Conservation (phyloP, 2,329 filamentous ascomycete species). For the Exserohilum turcica region DNA sequence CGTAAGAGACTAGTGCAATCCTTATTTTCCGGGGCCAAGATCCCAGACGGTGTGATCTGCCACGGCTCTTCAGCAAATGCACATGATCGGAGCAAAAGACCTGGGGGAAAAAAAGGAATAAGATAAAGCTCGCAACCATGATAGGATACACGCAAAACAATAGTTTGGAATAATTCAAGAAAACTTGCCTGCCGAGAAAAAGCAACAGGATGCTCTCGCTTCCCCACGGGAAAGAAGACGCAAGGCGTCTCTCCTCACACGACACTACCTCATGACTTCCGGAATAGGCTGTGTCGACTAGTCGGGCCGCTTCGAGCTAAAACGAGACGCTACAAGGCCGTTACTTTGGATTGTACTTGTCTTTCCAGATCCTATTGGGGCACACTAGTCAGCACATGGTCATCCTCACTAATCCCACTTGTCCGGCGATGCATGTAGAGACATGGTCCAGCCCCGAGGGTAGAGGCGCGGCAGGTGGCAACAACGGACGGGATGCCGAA, state of each 20-base stretch:
- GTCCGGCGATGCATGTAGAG: background rate
- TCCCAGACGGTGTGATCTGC: background rate
- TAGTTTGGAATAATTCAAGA: background rate
- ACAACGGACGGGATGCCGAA: constrained; percentile 8
- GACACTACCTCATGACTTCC: constrained; percentile 9
- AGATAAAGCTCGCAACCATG: background rate
- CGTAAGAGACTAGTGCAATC: background rate
- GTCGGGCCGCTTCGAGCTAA: constrained; percentile 7
- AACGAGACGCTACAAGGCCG: constrained; percentile 4
- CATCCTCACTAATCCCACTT: background rate
- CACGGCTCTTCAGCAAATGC: background rate
- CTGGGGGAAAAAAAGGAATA: background rate
- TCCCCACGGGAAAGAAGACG: constrained; percentile 2
- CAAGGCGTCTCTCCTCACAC: background rate
- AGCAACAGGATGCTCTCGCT: background rate
- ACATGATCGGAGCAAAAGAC: background rate
- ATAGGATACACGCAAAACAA: background rate
- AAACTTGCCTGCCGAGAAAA: background rate
- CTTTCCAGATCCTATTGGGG: constrained; percentile 87
- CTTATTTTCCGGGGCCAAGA: background rate
- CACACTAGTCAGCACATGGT: constrained; percentile 33
- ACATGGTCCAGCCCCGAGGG: constrained; percentile 3
- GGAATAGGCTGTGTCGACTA: background rate
- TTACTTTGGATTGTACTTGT: constrained; percentile 75
- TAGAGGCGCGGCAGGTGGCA: background rate